These are phyloP conservation scores for Wickerhamomyces silvicola DNA, from an alignment of 805 yeast species.

Conservation along the genomic window DNA sequence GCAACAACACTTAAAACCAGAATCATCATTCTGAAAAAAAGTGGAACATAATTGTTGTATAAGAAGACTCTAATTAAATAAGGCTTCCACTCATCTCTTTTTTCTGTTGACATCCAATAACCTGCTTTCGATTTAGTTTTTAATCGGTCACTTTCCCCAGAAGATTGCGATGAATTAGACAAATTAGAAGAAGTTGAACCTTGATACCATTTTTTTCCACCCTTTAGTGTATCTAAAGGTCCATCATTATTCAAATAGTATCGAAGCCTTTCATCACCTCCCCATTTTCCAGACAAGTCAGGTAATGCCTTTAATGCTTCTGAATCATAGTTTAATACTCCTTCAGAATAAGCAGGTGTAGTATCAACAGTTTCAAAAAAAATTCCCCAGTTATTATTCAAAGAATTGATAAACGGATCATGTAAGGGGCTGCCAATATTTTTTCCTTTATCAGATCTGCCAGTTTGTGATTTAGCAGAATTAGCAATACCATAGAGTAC, in stretches of 20 bases:
- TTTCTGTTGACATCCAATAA: constrained; percentile 63
- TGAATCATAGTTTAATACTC: constrained; percentile 14
- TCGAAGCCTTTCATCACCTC: constrained; percentile 60
- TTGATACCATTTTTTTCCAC: constrained; percentile 5
- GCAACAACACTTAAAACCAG: constrained; percentile 59
- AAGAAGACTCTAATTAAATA: constrained; percentile 52
- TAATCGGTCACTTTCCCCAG: constrained; percentile 25
- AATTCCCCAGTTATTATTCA: constrained; percentile 44
- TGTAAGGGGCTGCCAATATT: constrained; percentile 7
- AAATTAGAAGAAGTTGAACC: constrained; percentile 1
- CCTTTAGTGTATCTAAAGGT: neutral
- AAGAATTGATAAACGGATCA: constrained; percentile 30
- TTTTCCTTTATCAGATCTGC: constrained; percentile 21
- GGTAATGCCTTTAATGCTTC: constrained; percentile 25
- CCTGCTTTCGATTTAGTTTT: constrained; percentile 51
- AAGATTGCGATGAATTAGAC: constrained; percentile 4
- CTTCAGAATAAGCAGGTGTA: constrained; percentile 31
- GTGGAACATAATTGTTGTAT: constrained; percentile 75
- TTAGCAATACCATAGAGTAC: constrained; percentile 48
- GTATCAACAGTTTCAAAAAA: constrained; percentile 42
- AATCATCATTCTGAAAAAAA: constrained; percentile 59
- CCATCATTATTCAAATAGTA: constrained; percentile 39
- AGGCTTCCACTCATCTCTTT: constrained; percentile 59
- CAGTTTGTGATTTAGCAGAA: constrained; percentile 12
- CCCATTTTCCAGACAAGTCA: constrained; percentile 54